phyloP scores from a whole-genome alignment of 176 grass and related monocot species.

The Lolium perenne region DNA sequence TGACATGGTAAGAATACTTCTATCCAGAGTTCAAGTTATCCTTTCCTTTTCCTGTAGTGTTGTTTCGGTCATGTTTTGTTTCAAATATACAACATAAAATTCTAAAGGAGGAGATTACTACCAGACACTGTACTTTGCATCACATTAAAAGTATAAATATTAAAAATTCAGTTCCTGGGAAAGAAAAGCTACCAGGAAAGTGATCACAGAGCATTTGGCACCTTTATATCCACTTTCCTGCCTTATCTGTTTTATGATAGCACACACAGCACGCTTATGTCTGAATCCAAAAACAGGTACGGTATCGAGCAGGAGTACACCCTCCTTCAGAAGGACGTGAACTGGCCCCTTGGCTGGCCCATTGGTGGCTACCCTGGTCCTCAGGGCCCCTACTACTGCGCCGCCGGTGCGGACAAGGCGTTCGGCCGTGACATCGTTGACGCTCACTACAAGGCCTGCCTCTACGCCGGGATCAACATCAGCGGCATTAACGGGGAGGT shows the following conservation, averaged over 20 bases:
- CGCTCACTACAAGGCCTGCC: conserved; percentile 94
- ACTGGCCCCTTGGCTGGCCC: conserved; percentile 94
- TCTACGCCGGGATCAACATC: conserved; percentile 94
- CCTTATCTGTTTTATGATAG: conserved; percentile 18
- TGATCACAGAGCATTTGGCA: neutral
- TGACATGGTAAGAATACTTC: conserved; percentile 64
- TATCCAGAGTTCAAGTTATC: neutral
- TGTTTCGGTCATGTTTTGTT: neutral
- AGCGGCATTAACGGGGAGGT: conserved; percentile 99
- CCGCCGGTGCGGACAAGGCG: conserved; percentile 82
- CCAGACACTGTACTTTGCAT: no score
- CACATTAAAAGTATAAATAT: neutral
- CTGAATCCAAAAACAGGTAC: conserved; percentile 72
- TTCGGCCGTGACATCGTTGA: conserved; percentile 94
- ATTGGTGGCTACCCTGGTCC: conserved; percentile 91
- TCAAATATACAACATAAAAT: neutral
- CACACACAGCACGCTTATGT: neutral
- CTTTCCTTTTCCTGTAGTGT: neutral
- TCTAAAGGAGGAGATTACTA: no score
- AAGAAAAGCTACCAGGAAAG: neutral
- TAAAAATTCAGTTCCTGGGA: neutral
- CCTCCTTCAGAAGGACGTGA: conserved; percentile 92
- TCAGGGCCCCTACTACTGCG: conserved; percentile 96
- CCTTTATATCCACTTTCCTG: neutral
- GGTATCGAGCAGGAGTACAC: conserved; percentile 99